Evolutionary conservation across 83 land plant genomes (phyloP).

Genomic region (Diphasiastrum complanatum): DNA sequence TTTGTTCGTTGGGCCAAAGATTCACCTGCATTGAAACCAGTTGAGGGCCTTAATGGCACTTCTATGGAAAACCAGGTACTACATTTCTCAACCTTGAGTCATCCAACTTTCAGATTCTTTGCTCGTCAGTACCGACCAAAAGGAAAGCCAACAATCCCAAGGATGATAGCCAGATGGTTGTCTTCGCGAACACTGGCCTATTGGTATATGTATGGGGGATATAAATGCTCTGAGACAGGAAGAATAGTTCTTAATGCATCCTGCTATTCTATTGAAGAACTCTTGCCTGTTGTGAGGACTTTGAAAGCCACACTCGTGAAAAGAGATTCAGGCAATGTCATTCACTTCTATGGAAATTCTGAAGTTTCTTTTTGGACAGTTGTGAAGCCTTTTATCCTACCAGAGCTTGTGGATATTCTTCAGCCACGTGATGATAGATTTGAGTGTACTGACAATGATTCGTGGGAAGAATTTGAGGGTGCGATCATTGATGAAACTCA

Average conservation of each 20-base stretch:
- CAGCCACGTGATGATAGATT: too few species aligned
- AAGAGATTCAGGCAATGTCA: too few species aligned
- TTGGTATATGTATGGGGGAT: constrained; percentile 96
- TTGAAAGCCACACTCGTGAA: constrained; percentile 49
- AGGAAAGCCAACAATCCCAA: constrained; percentile 56
- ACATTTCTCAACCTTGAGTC: constrained; percentile 52
- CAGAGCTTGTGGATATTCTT: too few species aligned
- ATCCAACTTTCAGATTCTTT: constrained; percentile 63
- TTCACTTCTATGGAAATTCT: too few species aligned
- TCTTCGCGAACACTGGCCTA: constrained; percentile 75
- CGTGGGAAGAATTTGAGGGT: too few species aligned
- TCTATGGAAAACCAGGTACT: constrained; percentile 27
- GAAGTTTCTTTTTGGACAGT: too few species aligned
- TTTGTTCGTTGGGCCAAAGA: constrained; percentile 51
- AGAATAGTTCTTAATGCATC: constrained; percentile 63
- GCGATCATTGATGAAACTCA: too few species aligned
- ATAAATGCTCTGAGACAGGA: constrained; percentile 43
- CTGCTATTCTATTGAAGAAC: constrained; percentile 46
- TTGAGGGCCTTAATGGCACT: not conserved
- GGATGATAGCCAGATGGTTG: constrained; percentile 79
- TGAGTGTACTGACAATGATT: too few species aligned
- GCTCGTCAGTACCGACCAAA: constrained; percentile 78
- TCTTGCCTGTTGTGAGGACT: constrained; percentile 47
- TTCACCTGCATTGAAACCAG: constrained; percentile 3
- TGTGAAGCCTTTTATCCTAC: too few species aligned